These are phyloP conservation scores for Fusarium longipes DNA, from an alignment of 2,329 filamentous ascomycete genomes.

Conservation along the genomic window DNA sequence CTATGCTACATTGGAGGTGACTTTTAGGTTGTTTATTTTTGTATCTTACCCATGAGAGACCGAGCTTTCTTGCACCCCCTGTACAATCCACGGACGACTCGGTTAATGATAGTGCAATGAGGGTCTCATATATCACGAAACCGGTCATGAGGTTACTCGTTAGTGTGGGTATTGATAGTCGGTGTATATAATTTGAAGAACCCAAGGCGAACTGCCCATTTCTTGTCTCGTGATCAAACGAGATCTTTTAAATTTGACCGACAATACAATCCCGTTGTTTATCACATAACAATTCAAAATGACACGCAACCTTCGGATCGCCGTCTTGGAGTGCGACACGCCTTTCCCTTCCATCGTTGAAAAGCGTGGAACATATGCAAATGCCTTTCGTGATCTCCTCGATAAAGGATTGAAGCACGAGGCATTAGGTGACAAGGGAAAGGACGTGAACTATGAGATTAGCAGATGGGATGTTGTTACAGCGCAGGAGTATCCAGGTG, in stretches of 20 bases:
- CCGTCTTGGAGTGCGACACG: slow-evolving; percentile 50
- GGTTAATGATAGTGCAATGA: slow-evolving; percentile 21
- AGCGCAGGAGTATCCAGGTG: slow-evolving; percentile 44
- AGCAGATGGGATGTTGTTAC: slow-evolving; percentile 49
- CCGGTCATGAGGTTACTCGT: slow-evolving; percentile 13
- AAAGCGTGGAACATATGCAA: slow-evolving; percentile 47
- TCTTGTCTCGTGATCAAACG: not conserved
- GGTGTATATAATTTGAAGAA: not conserved
- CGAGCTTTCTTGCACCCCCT: too few species aligned
- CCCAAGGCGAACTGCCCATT: not conserved
- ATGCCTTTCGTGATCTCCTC: slow-evolving; percentile 49
- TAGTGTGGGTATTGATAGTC: not conserved
- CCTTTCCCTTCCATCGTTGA: slow-evolving; percentile 45
- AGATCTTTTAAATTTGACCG: not conserved
- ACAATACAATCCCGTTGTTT: not conserved
- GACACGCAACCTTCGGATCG: slow-evolving; percentile 43
- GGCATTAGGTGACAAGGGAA: slow-evolving; percentile 29
- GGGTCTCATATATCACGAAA: slow-evolving; percentile 2
- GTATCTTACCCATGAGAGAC: too few species aligned
- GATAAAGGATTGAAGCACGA: slow-evolving; percentile 40
- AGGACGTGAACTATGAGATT: slow-evolving; percentile 42
- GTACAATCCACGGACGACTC: too few species aligned
- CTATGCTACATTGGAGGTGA: too few species aligned
- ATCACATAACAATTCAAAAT: slow-evolving; percentile 5
- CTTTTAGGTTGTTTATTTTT: too few species aligned